Conservation (phyloP, 2,329 filamentous ascomycete genomes). For the Thielaviopsis populi region DNA sequence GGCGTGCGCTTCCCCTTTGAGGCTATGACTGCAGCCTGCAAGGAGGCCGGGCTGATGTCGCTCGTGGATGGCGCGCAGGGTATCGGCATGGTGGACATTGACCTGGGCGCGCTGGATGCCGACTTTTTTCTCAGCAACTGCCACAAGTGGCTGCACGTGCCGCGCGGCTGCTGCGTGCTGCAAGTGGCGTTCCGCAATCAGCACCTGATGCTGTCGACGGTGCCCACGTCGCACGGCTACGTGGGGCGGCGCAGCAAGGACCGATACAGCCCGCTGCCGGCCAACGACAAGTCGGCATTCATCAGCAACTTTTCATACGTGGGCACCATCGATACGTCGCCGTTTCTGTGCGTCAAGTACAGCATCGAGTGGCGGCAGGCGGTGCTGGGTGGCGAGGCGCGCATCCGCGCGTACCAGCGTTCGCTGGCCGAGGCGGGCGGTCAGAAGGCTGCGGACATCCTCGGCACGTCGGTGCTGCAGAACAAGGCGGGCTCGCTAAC, state of each 20-base stretch:
- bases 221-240: constrained; percentile 74
- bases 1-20: constrained; percentile 72
- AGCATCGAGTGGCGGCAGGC: constrained; percentile 55
- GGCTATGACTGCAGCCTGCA: constrained; percentile 46
- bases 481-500: constrained; percentile 47
- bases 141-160: constrained; percentile 80
- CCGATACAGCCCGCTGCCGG: constrained; percentile 25
- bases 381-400: constrained; percentile 57
- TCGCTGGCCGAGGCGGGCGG: constrained; percentile 50
- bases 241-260: constrained; percentile 28
- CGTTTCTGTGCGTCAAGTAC: constrained; percentile 57
- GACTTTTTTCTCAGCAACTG: constrained; percentile 83
- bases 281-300: constrained; percentile 40
- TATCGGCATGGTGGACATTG: constrained; percentile 60
- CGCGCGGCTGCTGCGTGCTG: constrained; percentile 65
- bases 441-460: constrained; percentile 39
- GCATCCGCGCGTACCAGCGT: constrained; percentile 48
- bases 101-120: constrained; percentile 50
- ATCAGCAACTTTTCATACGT: constrained; percentile 60
- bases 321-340: constrained; percentile 57
- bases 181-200: constrained; percentile 69
- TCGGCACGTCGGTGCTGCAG: constrained; percentile 60
- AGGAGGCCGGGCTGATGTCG: constrained; percentile 51
- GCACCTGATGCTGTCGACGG: constrained; percentile 51
- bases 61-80: constrained; percentile 76